Evolutionary conservation across 768 basidiomycete species (phyloP).

Genomic region (Boletellus ananiceps): DNA sequence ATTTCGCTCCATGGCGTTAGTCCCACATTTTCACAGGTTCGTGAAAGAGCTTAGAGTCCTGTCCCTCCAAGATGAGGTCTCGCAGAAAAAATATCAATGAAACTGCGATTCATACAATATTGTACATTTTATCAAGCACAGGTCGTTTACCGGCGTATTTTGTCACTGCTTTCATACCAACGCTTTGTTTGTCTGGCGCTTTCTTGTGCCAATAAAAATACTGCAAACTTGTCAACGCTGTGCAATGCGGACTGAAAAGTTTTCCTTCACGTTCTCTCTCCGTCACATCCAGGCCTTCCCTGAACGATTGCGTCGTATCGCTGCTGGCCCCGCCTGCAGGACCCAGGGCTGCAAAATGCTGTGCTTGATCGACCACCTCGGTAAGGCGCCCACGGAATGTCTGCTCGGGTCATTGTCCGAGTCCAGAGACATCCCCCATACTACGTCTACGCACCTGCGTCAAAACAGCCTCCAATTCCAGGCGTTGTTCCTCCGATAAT

Average conservation of each 20-base stretch:
- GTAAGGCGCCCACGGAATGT: conserved; percentile 71
- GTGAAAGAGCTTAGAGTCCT: conserved; percentile 54
- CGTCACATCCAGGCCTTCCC: conserved; percentile 89
- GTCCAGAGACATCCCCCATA: conserved; percentile 4
- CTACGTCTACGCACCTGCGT: conserved; percentile 45
- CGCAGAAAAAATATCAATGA: conserved; percentile 27
- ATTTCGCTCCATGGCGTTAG: not conserved
- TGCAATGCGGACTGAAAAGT: not conserved
- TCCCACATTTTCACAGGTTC: conserved; percentile 45
- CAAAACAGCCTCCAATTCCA: conserved; percentile 67
- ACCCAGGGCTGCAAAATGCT: conserved; percentile 76
- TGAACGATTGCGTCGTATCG: conserved; percentile 67
- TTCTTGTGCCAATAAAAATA: conserved; percentile 83
- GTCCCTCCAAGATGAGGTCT: conserved; percentile 16
- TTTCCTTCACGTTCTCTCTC: conserved; percentile 80
- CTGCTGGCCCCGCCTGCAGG: conserved; percentile 51
- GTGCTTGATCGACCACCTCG: conserved; percentile 84
- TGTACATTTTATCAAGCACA: not conserved
- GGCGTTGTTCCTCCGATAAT: conserved; percentile 68
- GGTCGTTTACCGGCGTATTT: conserved; percentile 39
- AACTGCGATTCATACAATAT: not conserved
- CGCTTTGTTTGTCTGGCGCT: conserved; percentile 69
- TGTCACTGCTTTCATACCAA: conserved; percentile 80
- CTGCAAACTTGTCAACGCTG: conserved; percentile 37
- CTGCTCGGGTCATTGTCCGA: conserved; percentile 34